Percentiles rank a stretch among this genome's conserved stretches.
These are phyloP conservation scores for Eryngium alpinum DNA, from an alignment of 140 eudicot species.

Conservation along the genomic window DNA sequence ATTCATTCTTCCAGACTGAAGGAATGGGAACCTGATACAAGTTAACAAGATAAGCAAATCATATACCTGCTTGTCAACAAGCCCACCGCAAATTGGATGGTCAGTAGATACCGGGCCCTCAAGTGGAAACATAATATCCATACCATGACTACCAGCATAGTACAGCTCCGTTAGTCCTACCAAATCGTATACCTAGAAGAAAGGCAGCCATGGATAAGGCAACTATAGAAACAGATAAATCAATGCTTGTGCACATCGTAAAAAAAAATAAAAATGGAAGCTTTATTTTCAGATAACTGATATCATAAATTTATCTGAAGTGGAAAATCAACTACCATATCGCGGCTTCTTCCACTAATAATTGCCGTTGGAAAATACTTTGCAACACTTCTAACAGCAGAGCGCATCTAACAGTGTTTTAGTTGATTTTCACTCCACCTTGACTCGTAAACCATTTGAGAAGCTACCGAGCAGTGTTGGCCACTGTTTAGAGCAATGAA, in stretches of 20 bases:
- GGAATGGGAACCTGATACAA: background rate
- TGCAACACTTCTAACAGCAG: conserved; percentile 61
- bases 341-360: conserved; percentile 92
- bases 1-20: no score
- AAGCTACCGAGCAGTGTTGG: no score
- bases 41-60: background rate
- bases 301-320: background rate
- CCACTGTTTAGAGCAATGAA: no score
- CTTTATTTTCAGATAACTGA: no score
- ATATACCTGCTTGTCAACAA: conserved; percentile 59
- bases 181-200: conserved; percentile 53
- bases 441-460: no score
- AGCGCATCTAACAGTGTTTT: no score
- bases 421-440: no score
- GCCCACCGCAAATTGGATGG: conserved; percentile 35
- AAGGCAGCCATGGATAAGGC: background rate
- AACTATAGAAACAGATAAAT: background rate
- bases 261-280: background rate
- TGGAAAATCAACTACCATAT: conserved; percentile 38
- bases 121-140: conserved; percentile 76
- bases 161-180: conserved; percentile 71
- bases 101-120: conserved; percentile 25
- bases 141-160: conserved; percentile 97
- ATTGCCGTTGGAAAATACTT: conserved; percentile 78
- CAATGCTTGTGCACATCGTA: background rate